These are phyloP conservation scores for Xylaria castorea DNA, from an alignment of 495 filamentous ascomycete species.

Conservation along the genomic window DNA sequence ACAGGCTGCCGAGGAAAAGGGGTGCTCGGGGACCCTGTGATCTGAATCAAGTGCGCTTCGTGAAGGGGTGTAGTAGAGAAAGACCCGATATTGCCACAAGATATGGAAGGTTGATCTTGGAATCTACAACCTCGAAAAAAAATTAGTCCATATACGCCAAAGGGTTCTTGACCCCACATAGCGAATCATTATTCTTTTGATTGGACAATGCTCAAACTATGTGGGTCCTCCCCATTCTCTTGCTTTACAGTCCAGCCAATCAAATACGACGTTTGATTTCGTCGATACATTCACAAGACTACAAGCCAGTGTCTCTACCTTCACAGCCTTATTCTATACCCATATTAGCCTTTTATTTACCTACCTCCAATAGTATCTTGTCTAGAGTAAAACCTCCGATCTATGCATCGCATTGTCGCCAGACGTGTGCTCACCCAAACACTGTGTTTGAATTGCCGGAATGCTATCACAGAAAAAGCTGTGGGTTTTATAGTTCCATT, in stretches of 20 bases:
- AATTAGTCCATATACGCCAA: conserved; percentile 24
- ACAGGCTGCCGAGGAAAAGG: background rate
- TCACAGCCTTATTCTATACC: background rate
- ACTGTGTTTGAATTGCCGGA: conserved; percentile 19
- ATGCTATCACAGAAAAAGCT: conserved; percentile 7
- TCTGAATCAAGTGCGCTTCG: background rate
- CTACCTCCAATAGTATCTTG: background rate
- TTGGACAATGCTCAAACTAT: background rate
- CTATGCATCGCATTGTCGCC: conserved; percentile 37
- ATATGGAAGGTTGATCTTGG: conserved; percentile 14
- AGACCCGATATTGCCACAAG: background rate
- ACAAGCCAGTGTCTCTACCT: background rate
- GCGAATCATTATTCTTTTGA: background rate
- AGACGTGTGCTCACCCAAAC: conserved; percentile 33
- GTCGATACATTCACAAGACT: background rate
- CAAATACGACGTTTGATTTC: conserved; percentile 11
- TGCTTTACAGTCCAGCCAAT: conserved; percentile 9
- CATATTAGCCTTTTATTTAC: background rate
- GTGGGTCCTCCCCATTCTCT: background rate
- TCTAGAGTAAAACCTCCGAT: background rate
- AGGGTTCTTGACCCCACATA: background rate
- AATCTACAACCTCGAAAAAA: conserved; percentile 21
- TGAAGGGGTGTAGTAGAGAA: background rate
- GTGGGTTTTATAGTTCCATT: conserved; percentile 4
- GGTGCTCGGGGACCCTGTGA: background rate